Percentiles rank a stretch among this genome's conserved stretches.
Evolutionary conservation across 768 basidiomycete species (phyloP).

Genomic region (Pisolithus albus): DNA sequence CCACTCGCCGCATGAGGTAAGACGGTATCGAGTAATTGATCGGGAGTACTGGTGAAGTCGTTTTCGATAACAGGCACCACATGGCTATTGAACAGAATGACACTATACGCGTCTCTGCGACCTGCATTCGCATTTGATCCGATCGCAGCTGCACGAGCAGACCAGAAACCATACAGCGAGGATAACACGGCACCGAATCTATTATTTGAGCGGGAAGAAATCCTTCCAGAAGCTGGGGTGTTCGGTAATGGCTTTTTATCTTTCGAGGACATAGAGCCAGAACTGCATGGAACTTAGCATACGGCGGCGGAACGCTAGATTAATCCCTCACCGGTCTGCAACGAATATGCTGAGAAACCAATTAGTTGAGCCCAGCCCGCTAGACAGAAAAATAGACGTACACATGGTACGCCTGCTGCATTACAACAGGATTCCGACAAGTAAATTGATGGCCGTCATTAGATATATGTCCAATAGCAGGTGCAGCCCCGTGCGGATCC

Average conservation of each 20-base stretch:
- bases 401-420: constrained; percentile 51
- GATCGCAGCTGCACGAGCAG: constrained; percentile 38
- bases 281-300: constrained; percentile 28
- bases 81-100: constrained; percentile 38
- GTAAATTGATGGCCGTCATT: constrained; percentile 44
- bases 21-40: constrained; percentile 35
- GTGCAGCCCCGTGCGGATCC: constrained; percentile 16
- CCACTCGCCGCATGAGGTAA: constrained; percentile 26
- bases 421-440: constrained; percentile 42
- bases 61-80: constrained; percentile 29
- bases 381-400: constrained; percentile 23
- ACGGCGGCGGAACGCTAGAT: not conserved
- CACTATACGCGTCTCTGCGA: constrained; percentile 50
- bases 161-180: constrained; percentile 51
- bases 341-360: constrained; percentile 38
- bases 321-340: constrained; percentile 36
- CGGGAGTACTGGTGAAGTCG: constrained; percentile 41
- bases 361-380: constrained; percentile 18
- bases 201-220: constrained; percentile 34
- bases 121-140: constrained; percentile 16
- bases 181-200: constrained; percentile 55
- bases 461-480: constrained; percentile 40
- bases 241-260: constrained; percentile 41
- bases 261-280: constrained; percentile 39
- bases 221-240: constrained; percentile 36